These are phyloP conservation scores for Rutstroemia sydowiana DNA, from an alignment of 2,329 filamentous ascomycete genomes.

Conservation along the genomic window DNA sequence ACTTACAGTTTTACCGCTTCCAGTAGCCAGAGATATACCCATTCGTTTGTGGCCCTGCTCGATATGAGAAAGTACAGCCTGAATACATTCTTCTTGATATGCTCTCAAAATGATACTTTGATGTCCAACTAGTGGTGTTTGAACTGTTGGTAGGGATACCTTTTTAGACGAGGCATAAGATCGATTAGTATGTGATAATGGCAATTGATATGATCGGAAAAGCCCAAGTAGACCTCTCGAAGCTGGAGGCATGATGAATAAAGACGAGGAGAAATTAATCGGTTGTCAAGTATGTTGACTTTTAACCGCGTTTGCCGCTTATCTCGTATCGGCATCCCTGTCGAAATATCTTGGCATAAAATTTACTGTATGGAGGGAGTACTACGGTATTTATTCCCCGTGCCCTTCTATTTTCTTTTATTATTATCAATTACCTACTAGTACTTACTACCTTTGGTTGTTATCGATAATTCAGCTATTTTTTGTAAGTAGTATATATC, in stretches of 20 bases:
- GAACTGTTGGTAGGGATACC: not conserved
- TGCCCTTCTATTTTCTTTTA: too few species aligned
- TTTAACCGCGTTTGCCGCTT: constrained; percentile 4
- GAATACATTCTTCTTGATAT: constrained; percentile 90
- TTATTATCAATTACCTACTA: too few species aligned
- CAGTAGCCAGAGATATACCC: constrained; percentile 80
- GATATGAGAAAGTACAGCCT: constrained; percentile 66
- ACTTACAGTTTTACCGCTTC: constrained; percentile 76
- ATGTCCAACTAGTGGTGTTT: constrained; percentile 4
- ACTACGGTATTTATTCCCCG: too few species aligned
- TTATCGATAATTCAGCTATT: too few species aligned
- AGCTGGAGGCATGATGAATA: constrained; percentile 24
- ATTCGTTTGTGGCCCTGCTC: constrained; percentile 67
- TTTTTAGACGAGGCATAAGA: constrained; percentile 15
- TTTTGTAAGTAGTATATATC: too few species aligned
- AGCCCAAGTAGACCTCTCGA: constrained; percentile 21
- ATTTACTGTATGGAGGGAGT: too few species aligned
- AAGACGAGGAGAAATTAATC: not conserved
- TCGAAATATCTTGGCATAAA: too few species aligned
- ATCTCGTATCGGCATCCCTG: not conserved
- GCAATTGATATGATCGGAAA: not conserved
- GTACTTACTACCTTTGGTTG: too few species aligned
- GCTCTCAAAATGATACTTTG: constrained; percentile 56
- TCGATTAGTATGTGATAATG: not conserved
- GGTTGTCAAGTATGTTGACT: not conserved